Evolutionary conservation across 2,329 filamentous ascomycete genomes (phyloP).

Genomic region (Fusarium nurragi): DNA sequence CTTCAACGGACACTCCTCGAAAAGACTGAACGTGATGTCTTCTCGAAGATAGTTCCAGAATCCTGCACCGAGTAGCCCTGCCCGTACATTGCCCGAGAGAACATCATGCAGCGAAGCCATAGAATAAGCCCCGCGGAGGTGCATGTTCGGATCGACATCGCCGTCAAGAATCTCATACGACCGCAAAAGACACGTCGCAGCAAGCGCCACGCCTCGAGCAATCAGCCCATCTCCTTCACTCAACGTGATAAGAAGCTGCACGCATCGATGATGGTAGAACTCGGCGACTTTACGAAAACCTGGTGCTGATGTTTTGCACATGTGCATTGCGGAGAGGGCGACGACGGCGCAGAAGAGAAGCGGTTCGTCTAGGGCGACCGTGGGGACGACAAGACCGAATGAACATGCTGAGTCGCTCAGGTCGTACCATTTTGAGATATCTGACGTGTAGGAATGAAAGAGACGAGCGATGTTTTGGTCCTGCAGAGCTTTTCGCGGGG

Average conservation of each 20-base stretch:
- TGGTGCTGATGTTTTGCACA: slow-evolving; percentile 46
- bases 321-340: slow-evolving; percentile 56
- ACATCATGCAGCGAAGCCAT: slow-evolving; percentile 48
- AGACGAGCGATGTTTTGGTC: slow-evolving; percentile 47
- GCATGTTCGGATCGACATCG: slow-evolving; percentile 54
- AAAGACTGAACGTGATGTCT: slow-evolving; percentile 64
- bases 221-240: slow-evolving; percentile 45
- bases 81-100: slow-evolving; percentile 31
- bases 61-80: slow-evolving; percentile 52
- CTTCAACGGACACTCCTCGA: slow-evolving; percentile 53
- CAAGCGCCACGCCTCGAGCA: slow-evolving; percentile 53
- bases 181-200: slow-evolving; percentile 57
- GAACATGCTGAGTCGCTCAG: slow-evolving; percentile 51
- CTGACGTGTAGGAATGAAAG: slow-evolving; percentile 53
- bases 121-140: slow-evolving; percentile 58
- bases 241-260: slow-evolving; percentile 52
- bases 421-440: slow-evolving; percentile 58
- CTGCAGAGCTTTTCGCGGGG: slow-evolving; percentile 46
- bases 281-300: slow-evolving; percentile 46
- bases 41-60: slow-evolving; percentile 63
- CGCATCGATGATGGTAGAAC: slow-evolving; percentile 54
- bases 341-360: slow-evolving; percentile 57
- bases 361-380: slow-evolving; percentile 50
- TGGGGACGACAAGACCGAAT: slow-evolving; percentile 51
- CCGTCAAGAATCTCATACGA: slow-evolving; percentile 60